Conservation (phyloP, 2,329 filamentous ascomycete species). For the Fonsecaea pedrosoi region DNA sequence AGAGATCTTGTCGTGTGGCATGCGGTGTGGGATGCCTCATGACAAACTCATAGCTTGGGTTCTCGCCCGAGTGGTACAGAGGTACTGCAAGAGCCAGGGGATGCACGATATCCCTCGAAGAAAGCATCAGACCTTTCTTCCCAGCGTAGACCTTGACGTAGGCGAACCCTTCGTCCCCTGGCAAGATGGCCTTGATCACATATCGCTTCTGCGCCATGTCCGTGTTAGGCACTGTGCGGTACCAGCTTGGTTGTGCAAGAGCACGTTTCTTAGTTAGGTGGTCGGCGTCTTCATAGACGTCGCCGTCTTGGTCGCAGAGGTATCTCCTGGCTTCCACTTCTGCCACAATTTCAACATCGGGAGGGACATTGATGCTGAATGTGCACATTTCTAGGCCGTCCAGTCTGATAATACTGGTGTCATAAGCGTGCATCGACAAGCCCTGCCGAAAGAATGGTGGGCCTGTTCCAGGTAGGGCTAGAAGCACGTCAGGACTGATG, state of each 20-base stretch:
- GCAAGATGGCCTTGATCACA: slow-evolving; percentile 88
- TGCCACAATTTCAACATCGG: slow-evolving; percentile 88
- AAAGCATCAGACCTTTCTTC: slow-evolving; percentile 94
- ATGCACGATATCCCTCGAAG: slow-evolving; percentile 94
- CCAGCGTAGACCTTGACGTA: slow-evolving; percentile 91
- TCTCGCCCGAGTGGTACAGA: slow-evolving; percentile 86
- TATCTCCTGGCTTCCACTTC: slow-evolving; percentile 88
- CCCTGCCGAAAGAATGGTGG: slow-evolving; percentile 85
- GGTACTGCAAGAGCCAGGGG: slow-evolving; percentile 88
- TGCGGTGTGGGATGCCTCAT: slow-evolving; percentile 94
- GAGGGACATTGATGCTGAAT: slow-evolving; percentile 82
- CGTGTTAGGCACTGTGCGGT: slow-evolving; percentile 60
- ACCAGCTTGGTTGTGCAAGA: slow-evolving; percentile 90
- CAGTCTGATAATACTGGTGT: slow-evolving; percentile 82
- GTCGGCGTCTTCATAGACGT: slow-evolving; percentile 92
- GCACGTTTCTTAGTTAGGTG: slow-evolving; percentile 78
- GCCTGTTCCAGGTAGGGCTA: slow-evolving; percentile 84
- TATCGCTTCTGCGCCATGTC: slow-evolving; percentile 73
- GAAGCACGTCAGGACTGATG: slow-evolving; percentile 81
- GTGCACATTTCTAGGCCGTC: slow-evolving; percentile 95
- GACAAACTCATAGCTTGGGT: slow-evolving; percentile 92
- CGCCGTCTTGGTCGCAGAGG: slow-evolving; percentile 82
- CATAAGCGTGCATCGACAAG: slow-evolving; percentile 84
- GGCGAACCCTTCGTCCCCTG: slow-evolving; percentile 88
- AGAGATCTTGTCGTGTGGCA: slow-evolving; percentile 95